Base-by-base conservation (phyloP, 2,329 filamentous ascomycete genomes). In the Monosporascus sp. region DNA sequence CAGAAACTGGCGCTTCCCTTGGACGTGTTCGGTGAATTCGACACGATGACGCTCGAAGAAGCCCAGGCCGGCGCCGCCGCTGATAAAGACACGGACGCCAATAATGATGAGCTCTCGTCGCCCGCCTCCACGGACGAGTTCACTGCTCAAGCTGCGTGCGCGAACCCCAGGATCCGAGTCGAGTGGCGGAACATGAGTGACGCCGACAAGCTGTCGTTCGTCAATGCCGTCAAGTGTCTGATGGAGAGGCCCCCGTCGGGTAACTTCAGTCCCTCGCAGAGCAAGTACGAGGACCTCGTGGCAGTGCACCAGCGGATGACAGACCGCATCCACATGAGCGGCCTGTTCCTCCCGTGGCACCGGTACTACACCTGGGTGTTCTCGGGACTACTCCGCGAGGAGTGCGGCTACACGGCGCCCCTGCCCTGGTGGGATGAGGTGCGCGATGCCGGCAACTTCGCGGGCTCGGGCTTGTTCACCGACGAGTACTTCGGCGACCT, bases 391-490 rank as follows among this genome's bases (percentile, higher is more conserved):
- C 65, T 75, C 55, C 67, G 68, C 24, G 56, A 68, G 16, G 71
- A 75, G 62, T 74, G 71, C 54, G 63, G 61, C 48, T 72, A 72
- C 56, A 49, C 54, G 14, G 63, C 65, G 9, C 63, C 70, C 2
- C 65, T 73, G 59, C 67, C 71, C 6, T 74, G 71, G 69, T 74
- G 71, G 71, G 69, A 74, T 57, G 71, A 72, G 68, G 68, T 68
- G 26, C 62, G 66, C 20, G 60, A 71, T 50, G 58, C 67, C 5
- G 68, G 68, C 48, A 58, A 65, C 52, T 71, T 70, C 50, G 59
- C 61, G 26, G 46, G 58, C 14, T 64, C 67, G 1, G 63, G 64
- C 37, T 19, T 71, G 16, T 70, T 70, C 60, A 65, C 59, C 20
- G 56, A 64, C 20, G 52, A 50, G 5, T 67, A 62, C 53, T 68